Percentiles rank a stretch among this genome's conserved stretches.
These are phyloP conservation scores for Chenopodium quinoa DNA, from an alignment of 148 eudicot genomes.

Conservation along the genomic window DNA sequence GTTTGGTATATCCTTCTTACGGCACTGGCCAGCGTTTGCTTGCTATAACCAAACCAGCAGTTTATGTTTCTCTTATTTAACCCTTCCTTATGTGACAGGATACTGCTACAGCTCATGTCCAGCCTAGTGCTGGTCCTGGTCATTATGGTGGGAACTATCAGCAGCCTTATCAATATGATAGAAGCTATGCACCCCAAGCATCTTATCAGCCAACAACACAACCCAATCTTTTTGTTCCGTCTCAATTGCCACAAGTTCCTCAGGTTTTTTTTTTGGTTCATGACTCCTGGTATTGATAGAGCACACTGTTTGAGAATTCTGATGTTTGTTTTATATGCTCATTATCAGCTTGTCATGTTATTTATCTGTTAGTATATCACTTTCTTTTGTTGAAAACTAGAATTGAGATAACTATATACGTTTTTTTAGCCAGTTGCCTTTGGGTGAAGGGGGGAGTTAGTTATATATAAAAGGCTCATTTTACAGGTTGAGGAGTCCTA, in stretches of 20 bases:
- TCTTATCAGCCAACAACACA: conserved; percentile 58
- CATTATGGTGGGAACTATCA: conserved; percentile 50
- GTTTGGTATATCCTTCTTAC: background rate
- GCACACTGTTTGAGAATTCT: background rate
- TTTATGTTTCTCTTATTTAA: background rate
- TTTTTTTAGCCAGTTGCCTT: no score
- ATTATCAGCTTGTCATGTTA: background rate
- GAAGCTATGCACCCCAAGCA: conserved; percentile 45
- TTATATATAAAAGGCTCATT: background rate
- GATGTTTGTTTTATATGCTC: background rate
- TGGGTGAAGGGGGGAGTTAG: background rate
- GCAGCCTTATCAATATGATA: conserved; percentile 40
- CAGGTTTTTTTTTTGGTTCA: conserved; percentile 47
- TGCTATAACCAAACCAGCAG: background rate
- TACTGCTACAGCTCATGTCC: conserved; percentile 36
- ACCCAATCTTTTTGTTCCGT: conserved; percentile 62
- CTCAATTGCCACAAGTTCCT: conserved; percentile 52
- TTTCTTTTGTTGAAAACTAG: background rate
- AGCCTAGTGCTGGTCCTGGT: conserved; percentile 38
- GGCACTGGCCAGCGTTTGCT: background rate
- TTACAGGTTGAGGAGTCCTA: no score
- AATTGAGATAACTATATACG: no score
- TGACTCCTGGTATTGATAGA: background rate
- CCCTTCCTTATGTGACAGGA: conserved; percentile 34
- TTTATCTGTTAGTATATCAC: background rate